These are phyloP conservation scores for Fusarium tuaranense DNA, from an alignment of 2,329 filamentous ascomycete genomes.

Conservation along the genomic window DNA sequence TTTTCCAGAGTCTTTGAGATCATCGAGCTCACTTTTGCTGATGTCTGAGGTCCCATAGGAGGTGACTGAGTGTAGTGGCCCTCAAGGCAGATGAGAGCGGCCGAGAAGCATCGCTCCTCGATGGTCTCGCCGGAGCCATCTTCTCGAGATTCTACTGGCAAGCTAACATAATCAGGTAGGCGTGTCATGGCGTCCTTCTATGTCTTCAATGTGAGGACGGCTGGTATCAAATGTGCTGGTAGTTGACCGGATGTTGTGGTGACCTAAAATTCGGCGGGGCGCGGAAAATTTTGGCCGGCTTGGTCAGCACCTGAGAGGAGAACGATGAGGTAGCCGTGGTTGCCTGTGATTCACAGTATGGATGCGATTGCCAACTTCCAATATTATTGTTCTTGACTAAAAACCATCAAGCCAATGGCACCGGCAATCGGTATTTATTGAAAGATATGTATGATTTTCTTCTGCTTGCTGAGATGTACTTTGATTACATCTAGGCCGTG, in stretches of 20 bases:
- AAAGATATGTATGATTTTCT: neutral
- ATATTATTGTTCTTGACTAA: neutral
- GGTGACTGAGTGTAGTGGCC: slow-evolving; percentile 69
- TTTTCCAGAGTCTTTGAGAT: slow-evolving; percentile 72
- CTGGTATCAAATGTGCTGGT: slow-evolving; percentile 13
- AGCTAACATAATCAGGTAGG: slow-evolving; percentile 39
- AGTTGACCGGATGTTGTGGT: slow-evolving; percentile 31
- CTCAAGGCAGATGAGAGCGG: slow-evolving; percentile 71
- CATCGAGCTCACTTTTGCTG: slow-evolving; percentile 66
- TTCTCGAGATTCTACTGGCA: slow-evolving; percentile 28
- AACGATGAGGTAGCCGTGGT: neutral
- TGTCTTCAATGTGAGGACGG: slow-evolving; percentile 23
- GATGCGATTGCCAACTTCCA: neutral
- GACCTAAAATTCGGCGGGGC: slow-evolving; percentile 38
- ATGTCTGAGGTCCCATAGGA: slow-evolving; percentile 68
- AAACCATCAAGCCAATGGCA: neutral
- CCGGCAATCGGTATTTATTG: neutral
- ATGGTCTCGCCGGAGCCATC: slow-evolving; percentile 59
- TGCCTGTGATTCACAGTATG: neutral
- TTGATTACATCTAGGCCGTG: neutral
- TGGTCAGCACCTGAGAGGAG: slow-evolving; percentile 40
- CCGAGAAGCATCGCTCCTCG: slow-evolving; percentile 72
- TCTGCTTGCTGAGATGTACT: neutral
- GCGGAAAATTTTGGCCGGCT: slow-evolving; percentile 45
- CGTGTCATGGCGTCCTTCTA: slow-evolving; percentile 42